Evolutionary conservation across 306 rosid species (phyloP), one percentile per base, ranked within the genome.

Genomic region (Astragalus glycyphyllos): DNA sequence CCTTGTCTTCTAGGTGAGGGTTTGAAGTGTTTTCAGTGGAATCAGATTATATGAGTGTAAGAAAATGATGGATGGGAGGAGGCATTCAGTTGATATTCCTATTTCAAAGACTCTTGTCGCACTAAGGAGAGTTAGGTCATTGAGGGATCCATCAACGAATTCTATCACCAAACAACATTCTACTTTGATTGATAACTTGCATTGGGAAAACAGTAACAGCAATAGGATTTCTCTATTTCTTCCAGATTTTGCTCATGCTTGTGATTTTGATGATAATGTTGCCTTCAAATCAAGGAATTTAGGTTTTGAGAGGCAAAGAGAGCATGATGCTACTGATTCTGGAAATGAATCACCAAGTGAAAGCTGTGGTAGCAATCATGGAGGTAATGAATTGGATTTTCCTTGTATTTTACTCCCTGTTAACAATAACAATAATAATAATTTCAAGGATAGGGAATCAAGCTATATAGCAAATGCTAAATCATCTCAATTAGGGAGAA

Each of bases 1-100:
- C 2, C 9, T 7, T 40, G 8, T 7, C 8, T 40, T 62, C n/a
- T 57, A 67, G 80, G 76, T 64, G 3, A 44, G 69, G 7, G 8
- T 26, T 78, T 71, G 23, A 32, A 49, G 32, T 32, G 66, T 68
- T 55, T 41, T 7, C n/a, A 49, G 74, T 50, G 14, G 74, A 79
- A 15, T 65, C 16, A 69, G 73, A 69, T 50, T 63, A n/a, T 58
- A 9, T 44, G 13, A 58, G 66, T 31, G 63, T 7, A 8, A 71
- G 72, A 48, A 6, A 46, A 84, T 76, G 85, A 89, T 74, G 89
- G 96, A 92, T 42, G 96, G 87, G 32, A 77, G 94, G 78, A 81
- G 96, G 50, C 98, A 92, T 78, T 92, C 96, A 2, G 89, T 89
- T 49, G 98, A 92, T 80, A 55, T 89, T 79, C 98, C 98, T 8